A percentile compares a stretch with the other conserved stretches of the same genome.
Evolutionary conservation across 305 asterid genomes (phyloP).

Genomic region (Plantago lanceolata): DNA sequence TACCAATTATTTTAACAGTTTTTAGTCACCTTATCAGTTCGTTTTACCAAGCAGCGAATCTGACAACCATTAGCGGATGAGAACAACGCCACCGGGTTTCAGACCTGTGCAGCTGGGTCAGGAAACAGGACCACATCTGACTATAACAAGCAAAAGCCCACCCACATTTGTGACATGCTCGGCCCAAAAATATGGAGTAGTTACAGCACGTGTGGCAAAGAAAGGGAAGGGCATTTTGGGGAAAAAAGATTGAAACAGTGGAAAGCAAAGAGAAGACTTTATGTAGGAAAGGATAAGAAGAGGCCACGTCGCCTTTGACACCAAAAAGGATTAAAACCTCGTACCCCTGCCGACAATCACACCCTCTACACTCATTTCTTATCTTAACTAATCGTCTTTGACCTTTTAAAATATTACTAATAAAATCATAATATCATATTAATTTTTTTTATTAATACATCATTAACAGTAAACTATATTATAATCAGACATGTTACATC

Average conservation of each 20-base stretch:
- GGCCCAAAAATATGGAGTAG: neutral
- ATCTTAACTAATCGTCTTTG: conserved; percentile 24
- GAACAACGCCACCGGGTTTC: too few relatives aligned
- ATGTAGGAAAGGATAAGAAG: conserved; percentile 40
- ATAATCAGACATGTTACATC: conserved; percentile 3
- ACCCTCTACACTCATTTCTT: conserved; percentile 37
- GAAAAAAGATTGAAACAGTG: neutral
- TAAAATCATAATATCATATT: neutral
- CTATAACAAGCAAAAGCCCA: neutral
- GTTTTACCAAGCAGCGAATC: too few relatives aligned
- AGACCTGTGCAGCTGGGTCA: too few relatives aligned
- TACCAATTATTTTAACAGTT: too few relatives aligned
- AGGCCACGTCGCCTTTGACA: conserved; percentile 50
- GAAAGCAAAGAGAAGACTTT: conserved; percentile 14
- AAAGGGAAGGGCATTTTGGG: neutral
- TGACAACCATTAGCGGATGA: too few relatives aligned
- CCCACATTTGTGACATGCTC: neutral
- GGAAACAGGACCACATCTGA: too few relatives aligned
- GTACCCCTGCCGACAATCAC: conserved; percentile 61
- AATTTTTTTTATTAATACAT: too few relatives aligned
- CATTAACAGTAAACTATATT: too few relatives aligned
- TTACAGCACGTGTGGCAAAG: neutral
- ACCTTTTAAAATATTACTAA: conserved; percentile 18
- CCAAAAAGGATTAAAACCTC: conserved; percentile 42
- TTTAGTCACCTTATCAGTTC: too few relatives aligned